phyloP scores from a whole-genome alignment of 495 filamentous ascomycete species.

The Immersiella caudata region DNA sequence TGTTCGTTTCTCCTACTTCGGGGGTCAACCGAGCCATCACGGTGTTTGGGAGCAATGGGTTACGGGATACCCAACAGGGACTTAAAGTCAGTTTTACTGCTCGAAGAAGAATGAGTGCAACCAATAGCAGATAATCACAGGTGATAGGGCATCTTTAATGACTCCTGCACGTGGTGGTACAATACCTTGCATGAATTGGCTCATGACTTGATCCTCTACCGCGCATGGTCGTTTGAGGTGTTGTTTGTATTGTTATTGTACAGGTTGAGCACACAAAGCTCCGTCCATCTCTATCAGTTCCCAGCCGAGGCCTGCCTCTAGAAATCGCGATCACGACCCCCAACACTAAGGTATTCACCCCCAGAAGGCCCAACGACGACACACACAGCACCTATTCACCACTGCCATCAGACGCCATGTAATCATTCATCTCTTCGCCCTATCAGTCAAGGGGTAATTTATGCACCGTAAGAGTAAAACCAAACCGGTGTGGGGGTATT shows the following conservation, averaged over 20 bases:
- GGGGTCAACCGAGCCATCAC: background rate
- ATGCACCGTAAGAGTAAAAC: background rate
- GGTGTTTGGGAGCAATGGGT: background rate
- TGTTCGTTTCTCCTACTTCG: background rate
- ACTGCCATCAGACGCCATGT: background rate
- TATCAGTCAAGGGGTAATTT: background rate
- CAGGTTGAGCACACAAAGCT: background rate
- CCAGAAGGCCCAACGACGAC: no score
- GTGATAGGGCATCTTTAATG: background rate
- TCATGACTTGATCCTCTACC: background rate
- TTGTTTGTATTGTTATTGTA: background rate
- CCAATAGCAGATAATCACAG: background rate
- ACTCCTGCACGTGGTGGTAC: background rate
- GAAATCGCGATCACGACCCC: background rate
- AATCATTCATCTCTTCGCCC: background rate
- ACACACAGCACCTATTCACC: background rate
- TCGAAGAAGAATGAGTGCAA: background rate
- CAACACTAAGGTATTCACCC: no score
- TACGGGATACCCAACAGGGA: background rate
- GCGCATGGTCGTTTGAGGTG: background rate
- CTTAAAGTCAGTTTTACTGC: background rate
- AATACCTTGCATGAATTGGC: background rate
- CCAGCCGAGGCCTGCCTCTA: background rate
- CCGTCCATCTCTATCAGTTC: background rate
- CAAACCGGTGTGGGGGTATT: background rate